Percentiles rank a stretch among this genome's conserved stretches.
These are phyloP conservation scores for Echium plantagineum DNA, from an alignment of 257 asterid genomes.

Conservation along the genomic window DNA sequence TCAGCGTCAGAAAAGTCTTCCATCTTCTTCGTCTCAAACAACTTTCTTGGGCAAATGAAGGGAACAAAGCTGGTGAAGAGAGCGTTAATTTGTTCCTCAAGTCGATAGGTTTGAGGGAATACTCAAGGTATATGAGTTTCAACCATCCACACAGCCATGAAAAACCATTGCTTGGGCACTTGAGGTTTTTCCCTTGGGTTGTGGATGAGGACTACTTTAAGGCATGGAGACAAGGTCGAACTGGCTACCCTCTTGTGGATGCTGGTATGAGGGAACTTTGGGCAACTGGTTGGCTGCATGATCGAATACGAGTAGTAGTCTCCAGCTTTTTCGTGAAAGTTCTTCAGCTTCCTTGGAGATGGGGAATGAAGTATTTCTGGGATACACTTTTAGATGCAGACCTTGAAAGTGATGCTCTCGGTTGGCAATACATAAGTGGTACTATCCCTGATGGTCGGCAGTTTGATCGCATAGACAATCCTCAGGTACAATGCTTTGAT, in stretches of 20 bases:
- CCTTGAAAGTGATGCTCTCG: constrained; percentile 95
- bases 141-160: constrained; percentile 93
- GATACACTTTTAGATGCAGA: constrained; percentile 89
- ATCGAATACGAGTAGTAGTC: constrained; percentile 80
- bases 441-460: constrained; percentile 82
- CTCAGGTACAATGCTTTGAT: constrained; percentile 44
- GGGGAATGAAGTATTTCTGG: constrained; percentile 99
- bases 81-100: constrained; percentile 82
- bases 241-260: constrained; percentile 91
- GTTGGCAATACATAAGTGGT: constrained; percentile 93
- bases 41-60: constrained; percentile 86
- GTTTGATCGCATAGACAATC: constrained; percentile 79
- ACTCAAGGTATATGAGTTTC: constrained; percentile 85
- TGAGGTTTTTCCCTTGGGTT: constrained; percentile 78
- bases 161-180: constrained; percentile 74
- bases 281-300: constrained; percentile 98
- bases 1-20: constrained; percentile 78
- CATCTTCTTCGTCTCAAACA: constrained; percentile 86
- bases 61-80: constrained; percentile 77
- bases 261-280: constrained; percentile 97
- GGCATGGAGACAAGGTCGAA: constrained; percentile 92
- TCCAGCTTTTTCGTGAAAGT: constrained; percentile 92
- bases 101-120: constrained; percentile 88
- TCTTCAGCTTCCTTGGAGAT: constrained; percentile 91
- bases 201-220: constrained; percentile 75